Base-by-base conservation (phyloP, 768 basidiomycete genomes). In the Tricholomella constricta region DNA sequence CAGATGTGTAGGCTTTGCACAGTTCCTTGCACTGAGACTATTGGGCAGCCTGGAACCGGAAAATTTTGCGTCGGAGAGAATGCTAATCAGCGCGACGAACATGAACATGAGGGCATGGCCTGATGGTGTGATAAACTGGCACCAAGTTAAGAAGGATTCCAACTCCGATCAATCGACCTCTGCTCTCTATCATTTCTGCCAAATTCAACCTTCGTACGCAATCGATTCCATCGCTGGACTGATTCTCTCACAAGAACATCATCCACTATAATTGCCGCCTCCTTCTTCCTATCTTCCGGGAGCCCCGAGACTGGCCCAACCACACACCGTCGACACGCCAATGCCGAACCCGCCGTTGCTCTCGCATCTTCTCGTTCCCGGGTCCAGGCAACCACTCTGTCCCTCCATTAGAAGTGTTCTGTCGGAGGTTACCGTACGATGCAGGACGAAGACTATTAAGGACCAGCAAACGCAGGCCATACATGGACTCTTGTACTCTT, bases 401-500 rank as follows among this genome's bases (percentile, higher is more conserved):
- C 34, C 17, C 27, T n/a, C n/a, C 26, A 31, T 44, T 15, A 44
- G 27, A 45, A 15, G 34, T 27, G 27, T 35, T 43, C 46, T 23
- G 36, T 51, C 49, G 48, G 54, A 47, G 32, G 15, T 42, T 27
- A 40, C 54, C 41, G 54, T 26, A 20, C 36, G 31, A 38, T n/a
- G 36, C 23, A 34, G 19, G 26, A 27, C 17, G 20, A 29, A n/a
- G 12, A 38, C 19, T 26, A 15, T n/a, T 38, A 29, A 49, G 23
- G 26, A 37, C 27, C 12, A 25, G 31, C 17, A 29, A 15, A 46
- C 22, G 8, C n/a, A n/a, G n/a, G 15, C 20, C 17, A 38, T 1
- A 25, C 4, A 15, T n/a, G 29, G 31, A 51, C 46, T 31, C 36
- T 20, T 14, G 23, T 4, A 11, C 17, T 44, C 19, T n/a, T 25